Conservation (phyloP, 129 eudicot genomes). For the Deinandra increscens region DNA sequence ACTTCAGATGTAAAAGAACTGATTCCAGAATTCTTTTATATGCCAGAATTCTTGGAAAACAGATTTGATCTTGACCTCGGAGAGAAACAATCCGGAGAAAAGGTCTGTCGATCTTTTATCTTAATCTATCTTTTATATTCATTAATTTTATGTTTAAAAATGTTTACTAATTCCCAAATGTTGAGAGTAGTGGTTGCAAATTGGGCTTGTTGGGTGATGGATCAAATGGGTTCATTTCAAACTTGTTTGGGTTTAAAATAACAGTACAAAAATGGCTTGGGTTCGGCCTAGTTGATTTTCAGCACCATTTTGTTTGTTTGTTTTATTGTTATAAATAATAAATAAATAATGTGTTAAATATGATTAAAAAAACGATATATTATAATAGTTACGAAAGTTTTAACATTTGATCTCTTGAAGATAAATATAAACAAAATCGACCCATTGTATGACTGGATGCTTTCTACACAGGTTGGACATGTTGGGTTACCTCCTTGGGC, state of each 20-base stretch:
- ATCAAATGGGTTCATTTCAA: not conserved
- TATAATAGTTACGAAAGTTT: not conserved
- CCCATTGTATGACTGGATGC: conserved; percentile 14
- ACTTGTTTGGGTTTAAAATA: not conserved
- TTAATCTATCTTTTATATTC: not conserved
- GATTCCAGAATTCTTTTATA: conserved; percentile 92
- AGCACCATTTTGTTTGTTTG: not conserved
- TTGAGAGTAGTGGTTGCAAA: not conserved
- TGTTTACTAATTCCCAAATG: not conserved
- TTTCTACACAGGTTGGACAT: conserved; percentile 69
- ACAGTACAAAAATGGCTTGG: not conserved
- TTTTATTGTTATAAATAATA: not conserved
- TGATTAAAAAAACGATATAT: not conserved
- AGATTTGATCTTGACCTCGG: conserved; percentile 89
- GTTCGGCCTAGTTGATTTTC: not conserved
- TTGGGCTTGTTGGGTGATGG: conserved; percentile 4
- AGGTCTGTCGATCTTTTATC: conserved; percentile 42
- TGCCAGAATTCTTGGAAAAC: conserved; percentile 95
- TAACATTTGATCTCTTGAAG: not conserved
- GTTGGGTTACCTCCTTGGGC: conserved; percentile 98
- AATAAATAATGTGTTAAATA: not conserved
- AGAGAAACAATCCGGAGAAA: conserved; percentile 97
- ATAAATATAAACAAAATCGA: conserved; percentile 2
- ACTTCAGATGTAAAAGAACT: conserved; percentile 97
- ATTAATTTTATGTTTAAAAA: not conserved